These are phyloP conservation scores for Pythium brachiatum DNA, from an alignment of 352 stramenopile genomes.

Conservation along the genomic window DNA sequence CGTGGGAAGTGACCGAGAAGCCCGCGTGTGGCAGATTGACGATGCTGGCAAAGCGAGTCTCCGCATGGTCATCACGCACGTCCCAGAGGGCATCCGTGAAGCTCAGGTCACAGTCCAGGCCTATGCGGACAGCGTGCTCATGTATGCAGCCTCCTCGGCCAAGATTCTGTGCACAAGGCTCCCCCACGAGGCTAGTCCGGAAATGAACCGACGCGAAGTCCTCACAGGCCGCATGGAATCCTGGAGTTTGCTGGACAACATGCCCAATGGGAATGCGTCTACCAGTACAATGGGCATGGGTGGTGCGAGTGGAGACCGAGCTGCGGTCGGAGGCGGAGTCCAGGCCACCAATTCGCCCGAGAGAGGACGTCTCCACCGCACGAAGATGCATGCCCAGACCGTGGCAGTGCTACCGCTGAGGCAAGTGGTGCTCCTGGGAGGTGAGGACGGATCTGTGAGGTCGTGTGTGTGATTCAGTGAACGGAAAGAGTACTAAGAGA, in stretches of 20 bases:
- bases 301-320: background rate
- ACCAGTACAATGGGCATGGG: background rate
- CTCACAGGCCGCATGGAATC: constrained; percentile 39
- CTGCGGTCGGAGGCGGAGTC: background rate
- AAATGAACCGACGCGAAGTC: constrained; percentile 15
- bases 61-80: constrained; percentile 45
- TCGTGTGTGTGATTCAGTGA: constrained; percentile 17
- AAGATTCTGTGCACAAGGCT: constrained; percentile 48
- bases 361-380: constrained; percentile 38
- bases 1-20: constrained; percentile 61
- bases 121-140: constrained; percentile 35
- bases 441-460: constrained; percentile 64
- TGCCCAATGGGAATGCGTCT: background rate
- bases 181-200: constrained; percentile 28
- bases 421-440: constrained; percentile 56
- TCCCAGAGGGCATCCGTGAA: constrained; percentile 50
- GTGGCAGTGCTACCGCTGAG: constrained; percentile 54
- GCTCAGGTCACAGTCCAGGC: constrained; percentile 52
- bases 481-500: background rate
- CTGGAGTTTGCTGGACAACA: constrained; percentile 48
- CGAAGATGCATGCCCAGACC: constrained; percentile 38
- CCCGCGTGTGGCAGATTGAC: constrained; percentile 53
- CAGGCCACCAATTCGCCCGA: constrained; percentile 10
- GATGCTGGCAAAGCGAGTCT: constrained; percentile 30
- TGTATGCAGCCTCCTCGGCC: constrained; percentile 42